Base-by-base conservation (phyloP, 2,329 filamentous ascomycete species). In the Fusarium zealandicum region DNA sequence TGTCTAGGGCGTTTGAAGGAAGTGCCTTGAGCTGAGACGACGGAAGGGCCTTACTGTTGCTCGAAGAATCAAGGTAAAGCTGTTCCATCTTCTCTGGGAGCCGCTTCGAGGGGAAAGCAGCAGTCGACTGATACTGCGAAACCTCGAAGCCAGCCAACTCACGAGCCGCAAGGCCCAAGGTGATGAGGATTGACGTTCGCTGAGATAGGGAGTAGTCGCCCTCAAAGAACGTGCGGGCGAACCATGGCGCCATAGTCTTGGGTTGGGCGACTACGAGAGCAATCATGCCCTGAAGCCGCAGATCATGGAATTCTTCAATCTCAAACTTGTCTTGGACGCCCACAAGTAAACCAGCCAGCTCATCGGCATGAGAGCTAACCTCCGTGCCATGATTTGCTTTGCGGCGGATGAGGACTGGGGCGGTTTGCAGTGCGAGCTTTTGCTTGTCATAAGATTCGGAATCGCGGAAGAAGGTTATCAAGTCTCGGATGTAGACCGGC, bases 161-260 rank as follows among this genome's bases (percentile, higher is more conserved):
- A 53, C 93, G 84, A 2, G 90, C 90, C 25, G 89, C 85, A 0
- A 99, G 77, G 0, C 93, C 93, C 4, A 99, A 77, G 0, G 90
- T 87, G 16, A 91, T 88, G 45, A 99, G 86, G 31, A 98, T 82
- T 0, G 90, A 85, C 7, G 89, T 90, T 32, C 95, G 84, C 71
- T 98, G 93, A 0, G 88, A 84, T 31, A 98, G 78, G 0, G 93
- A 96, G 72, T 95, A 93, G 70, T 99, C 95, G 13, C 93, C 93
- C 35, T 92, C 88, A 70, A 97, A 98, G 70, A 95, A 96, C 0
- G 90, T 89, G 51, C 87, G 86, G 3, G 89, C 86, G 53, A 96
- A 90, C 89, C 91, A 96, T 12, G 86, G 90, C 0, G 87, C 93
- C 83, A 97, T 91, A 45, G 83, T 81, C 41, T 84, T 77, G 0